Percentiles rank a stretch among this genome's conserved stretches.
These are phyloP conservation scores for Magnolia kwangsiensis DNA, from an alignment of 164 flowering plant genomes.

Conservation along the genomic window DNA sequence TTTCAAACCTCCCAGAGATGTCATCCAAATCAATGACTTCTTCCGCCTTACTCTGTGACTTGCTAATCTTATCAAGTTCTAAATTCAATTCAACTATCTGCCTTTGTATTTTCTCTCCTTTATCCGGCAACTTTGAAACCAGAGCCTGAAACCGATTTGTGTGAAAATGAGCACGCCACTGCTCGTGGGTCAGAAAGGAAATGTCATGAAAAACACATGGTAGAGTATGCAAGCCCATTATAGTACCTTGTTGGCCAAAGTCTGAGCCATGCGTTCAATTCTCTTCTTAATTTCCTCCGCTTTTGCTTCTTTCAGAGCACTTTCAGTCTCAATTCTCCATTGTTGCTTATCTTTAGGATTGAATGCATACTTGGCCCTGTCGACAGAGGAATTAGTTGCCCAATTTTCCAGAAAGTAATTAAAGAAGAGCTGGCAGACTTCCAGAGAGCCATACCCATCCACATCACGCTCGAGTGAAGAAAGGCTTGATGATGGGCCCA, in stretches of 20 bases:
- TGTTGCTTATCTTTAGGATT: constrained; percentile 68
- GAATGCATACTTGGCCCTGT: constrained; percentile 65
- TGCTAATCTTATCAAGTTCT: constrained; percentile 48
- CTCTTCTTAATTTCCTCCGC: constrained; percentile 59
- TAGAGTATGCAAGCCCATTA: background rate
- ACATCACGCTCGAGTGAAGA: constrained; percentile 36
- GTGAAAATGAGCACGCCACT: constrained; percentile 4
- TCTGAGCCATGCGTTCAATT: constrained; percentile 51
- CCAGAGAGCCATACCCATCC: constrained; percentile 47
- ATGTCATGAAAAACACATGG: background rate
- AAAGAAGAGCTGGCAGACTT: background rate
- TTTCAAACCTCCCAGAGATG: constrained; percentile 34
- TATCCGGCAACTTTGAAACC: constrained; percentile 63
- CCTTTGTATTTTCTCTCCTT: constrained; percentile 58
- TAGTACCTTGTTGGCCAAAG: constrained; percentile 59
- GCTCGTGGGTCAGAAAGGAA: background rate
- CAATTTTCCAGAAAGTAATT: background rate
- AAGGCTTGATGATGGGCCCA: constrained; percentile 31
- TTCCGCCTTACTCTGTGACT: constrained; percentile 19
- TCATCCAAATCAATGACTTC: constrained; percentile 63
- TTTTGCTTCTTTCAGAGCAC: constrained; percentile 21
- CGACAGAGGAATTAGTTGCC: constrained; percentile 1
- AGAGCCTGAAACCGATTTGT: constrained; percentile 37
- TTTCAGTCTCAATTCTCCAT: constrained; percentile 26
- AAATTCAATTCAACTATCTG: constrained; percentile 51